Evolutionary conservation across 106 monocot species (phyloP), one percentile per base, ranked within the genome.

Genomic region (Dactylorhiza incarnata): DNA sequence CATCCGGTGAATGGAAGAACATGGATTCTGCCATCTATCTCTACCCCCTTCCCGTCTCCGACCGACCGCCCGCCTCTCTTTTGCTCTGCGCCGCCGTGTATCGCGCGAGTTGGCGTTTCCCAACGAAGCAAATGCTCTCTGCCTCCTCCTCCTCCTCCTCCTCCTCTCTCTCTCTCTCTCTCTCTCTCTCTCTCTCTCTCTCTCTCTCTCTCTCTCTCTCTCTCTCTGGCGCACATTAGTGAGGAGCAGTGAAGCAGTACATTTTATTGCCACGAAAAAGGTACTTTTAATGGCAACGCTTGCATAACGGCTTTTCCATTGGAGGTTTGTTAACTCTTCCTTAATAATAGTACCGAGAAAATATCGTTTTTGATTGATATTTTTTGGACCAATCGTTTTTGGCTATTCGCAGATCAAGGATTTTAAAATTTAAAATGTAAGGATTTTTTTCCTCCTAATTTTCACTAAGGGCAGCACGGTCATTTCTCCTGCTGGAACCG

Each of bases 121-220:
- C 66, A 29, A 13, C 66, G 29, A 11, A 29, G 8, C 58, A 58
- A 58, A 19, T 7, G 58, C 20, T 58, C 19, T n/a, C 9, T 2
- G 20, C 58, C 19, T 3, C 58, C n/a, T n/a, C n/a, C n/a, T n/a
- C n/a, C n/a, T n/a, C n/a, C n/a, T n/a, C n/a, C n/a, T 19, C 56
- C 7, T 56, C 5, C 56, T 19, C 16, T 19, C 16, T 10, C 11
- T 8, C 3, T 24, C 11, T 62, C 62, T 7, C 62, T 65, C 65
- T 65, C 63, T 25, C 63, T 63, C 63, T 63, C 63, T 63, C 63
- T 65, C 63, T 16, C 65, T 14, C 62, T 50, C 49, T 50, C 7
- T 19, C 4, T 19, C 24, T 25, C 23, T 62, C 24, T 65, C 63
- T 65, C 63, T 65, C 65, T 65, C 65, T 26, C n/a, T 0, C 5